Base-by-base conservation (phyloP, 1,284 basidiomycete genomes). In the Psilocybe mexicana region DNA sequence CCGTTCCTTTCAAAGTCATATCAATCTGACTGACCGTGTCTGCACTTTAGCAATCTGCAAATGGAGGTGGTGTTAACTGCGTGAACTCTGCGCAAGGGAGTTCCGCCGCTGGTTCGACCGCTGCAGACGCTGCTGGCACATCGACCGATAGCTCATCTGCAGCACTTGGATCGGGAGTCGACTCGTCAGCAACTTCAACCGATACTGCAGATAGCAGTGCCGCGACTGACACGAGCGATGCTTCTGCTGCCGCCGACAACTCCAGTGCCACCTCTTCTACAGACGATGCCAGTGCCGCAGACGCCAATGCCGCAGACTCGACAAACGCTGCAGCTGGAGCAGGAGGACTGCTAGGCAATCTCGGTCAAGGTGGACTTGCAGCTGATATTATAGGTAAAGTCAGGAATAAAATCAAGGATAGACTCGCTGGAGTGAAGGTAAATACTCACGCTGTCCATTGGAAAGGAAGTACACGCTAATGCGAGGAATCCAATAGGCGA, bases 381-480 rank as follows among this genome's bases (percentile, higher is more conserved):
- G 43, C 24, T 11, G 12, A 28, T 12, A 28, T 46, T 26, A 28
- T 28, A 46, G n/a, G 44, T 2, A 28, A 28, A 2, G 28, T 28
- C 44, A 50, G 38, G 23, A 35, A 18, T n/a, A 50, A 50, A 14
- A 26, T 36, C 38, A 35, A 14, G 3, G 36, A 25, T 8, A 36
- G 38, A 38, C 48, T 50, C n/a, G 36, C 48, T 36, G 48, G 48
- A 24, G 24, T 50, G 6, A 50, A 50, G 48, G 48, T 50, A 50
- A 11, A 8, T n/a, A 12, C 6, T 45, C 24, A 6, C 8, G 11
- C 6, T n/a, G 25, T 46, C n/a, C 40, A 8, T 12, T 46, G 6
- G 11, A 18, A 6, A 26, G 5, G 8, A 26, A 6, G 10, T 26
- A 25, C 10, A 12, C 18, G n/a, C n/a, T 46, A 26, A 46, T 46